Evolutionary conservation across 805 yeast genomes (phyloP).

Genomic region (Metschnikowia reukaufii): DNA sequence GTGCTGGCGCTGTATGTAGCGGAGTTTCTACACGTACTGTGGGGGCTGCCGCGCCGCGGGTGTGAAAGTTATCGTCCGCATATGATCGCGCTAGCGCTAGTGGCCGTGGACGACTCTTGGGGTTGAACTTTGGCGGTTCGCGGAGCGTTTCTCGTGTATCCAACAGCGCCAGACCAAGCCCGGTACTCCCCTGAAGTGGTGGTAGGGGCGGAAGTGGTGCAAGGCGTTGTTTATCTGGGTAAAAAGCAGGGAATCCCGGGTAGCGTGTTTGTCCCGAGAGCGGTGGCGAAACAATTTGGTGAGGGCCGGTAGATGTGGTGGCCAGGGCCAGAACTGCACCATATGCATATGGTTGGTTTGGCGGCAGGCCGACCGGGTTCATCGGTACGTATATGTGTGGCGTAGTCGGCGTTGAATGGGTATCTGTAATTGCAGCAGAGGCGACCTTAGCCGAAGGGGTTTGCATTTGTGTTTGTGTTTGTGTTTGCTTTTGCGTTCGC

Average conservation of each 20-base stretch:
- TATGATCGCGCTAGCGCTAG: conserved; percentile 36
- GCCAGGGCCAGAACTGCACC: neutral
- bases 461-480: neutral
- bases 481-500: neutral
- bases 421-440: too few species aligned
- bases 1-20: conserved; percentile 28
- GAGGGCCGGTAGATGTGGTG: neutral
- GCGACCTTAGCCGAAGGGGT: neutral
- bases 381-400: conserved; percentile 2
- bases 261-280: conserved; percentile 4
- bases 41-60: conserved; percentile 6
- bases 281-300: conserved; percentile 7
- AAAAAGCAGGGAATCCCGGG: conserved; percentile 1
- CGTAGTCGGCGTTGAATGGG: too few species aligned
- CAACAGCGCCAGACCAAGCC: neutral
- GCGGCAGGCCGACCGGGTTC: neutral
- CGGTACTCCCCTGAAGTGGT: too few species aligned
- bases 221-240: neutral
- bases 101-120: conserved; percentile 42
- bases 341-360: neutral
- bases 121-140: conserved; percentile 30
- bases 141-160: conserved; percentile 10
- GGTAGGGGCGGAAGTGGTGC: too few species aligned
- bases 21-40: conserved; percentile 12
- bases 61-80: conserved; percentile 19